These are phyloP conservation scores for Beauveria scarabaeidicola DNA, from an alignment of 2,329 filamentous ascomycete species.

Conservation along the genomic window DNA sequence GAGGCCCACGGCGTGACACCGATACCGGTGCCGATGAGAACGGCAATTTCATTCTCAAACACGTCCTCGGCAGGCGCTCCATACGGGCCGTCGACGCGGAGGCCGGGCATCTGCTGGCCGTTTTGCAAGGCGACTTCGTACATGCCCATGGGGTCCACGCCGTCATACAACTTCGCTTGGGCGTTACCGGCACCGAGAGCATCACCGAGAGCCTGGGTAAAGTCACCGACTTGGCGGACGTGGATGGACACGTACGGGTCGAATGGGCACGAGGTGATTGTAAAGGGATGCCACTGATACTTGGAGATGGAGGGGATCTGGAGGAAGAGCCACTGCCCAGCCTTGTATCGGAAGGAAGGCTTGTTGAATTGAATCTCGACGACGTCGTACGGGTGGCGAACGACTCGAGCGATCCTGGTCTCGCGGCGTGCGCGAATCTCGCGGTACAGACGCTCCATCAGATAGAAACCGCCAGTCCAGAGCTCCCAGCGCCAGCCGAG, in stretches of 20 bases:
- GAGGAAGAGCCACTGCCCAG: constrained; percentile 95
- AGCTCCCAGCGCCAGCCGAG: constrained; percentile 97
- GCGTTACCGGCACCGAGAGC: constrained; percentile 84
- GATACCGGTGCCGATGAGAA: constrained; percentile 79
- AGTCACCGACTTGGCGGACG: constrained; percentile 93
- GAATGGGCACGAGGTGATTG: constrained; percentile 95
- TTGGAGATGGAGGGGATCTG: constrained; percentile 82
- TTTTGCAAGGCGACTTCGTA: constrained; percentile 95
- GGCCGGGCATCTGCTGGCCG: constrained; percentile 80
- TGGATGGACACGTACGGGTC: constrained; percentile 93
- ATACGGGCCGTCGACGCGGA: constrained; percentile 92
- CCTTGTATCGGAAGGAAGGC: constrained; percentile 95
- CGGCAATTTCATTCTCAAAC: constrained; percentile 84
- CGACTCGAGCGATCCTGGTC: constrained; percentile 86
- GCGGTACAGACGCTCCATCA: constrained; percentile 81
- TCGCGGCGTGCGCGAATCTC: constrained; percentile 76
- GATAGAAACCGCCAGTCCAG: constrained; percentile 74
- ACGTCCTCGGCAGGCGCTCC: constrained; percentile 96
- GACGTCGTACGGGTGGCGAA: constrained; percentile 92
- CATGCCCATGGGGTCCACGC: constrained; percentile 88
- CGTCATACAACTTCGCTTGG: constrained; percentile 83
- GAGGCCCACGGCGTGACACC: constrained; percentile 81
- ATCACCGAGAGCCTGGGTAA: constrained; percentile 87
- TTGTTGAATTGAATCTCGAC: constrained; percentile 97
- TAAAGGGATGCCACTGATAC: constrained; percentile 97